These are phyloP conservation scores for Agarophyton chilense DNA, from an alignment of 23 red algal genomes.

Conservation along the genomic window DNA sequence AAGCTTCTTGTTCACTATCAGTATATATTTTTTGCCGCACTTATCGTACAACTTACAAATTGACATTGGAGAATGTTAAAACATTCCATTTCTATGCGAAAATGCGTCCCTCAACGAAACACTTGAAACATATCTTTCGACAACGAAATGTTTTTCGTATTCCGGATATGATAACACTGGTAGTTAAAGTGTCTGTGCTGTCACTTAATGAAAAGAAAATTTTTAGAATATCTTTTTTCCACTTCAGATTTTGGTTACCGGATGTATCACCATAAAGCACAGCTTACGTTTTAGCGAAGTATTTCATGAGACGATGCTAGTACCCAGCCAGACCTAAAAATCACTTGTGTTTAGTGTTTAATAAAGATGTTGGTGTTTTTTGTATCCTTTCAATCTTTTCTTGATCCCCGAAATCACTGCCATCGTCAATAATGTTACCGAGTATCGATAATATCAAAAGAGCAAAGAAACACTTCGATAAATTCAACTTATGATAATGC, in stretches of 20 bases:
- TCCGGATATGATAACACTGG: not conserved
- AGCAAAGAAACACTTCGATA: too few relatives aligned
- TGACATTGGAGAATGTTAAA: too few relatives aligned
- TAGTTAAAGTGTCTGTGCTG: not conserved
- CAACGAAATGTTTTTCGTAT: not conserved
- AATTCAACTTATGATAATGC: too few relatives aligned
- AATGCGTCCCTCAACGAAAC: too few relatives aligned
- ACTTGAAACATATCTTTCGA: not conserved
- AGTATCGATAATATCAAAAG: not conserved
- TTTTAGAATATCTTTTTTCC: not conserved
- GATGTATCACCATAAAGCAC: too few relatives aligned
- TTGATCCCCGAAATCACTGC: not conserved
- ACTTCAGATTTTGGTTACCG: not conserved
- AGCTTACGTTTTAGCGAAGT: not conserved
- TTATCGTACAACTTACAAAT: too few relatives aligned
- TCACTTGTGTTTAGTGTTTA: not conserved
- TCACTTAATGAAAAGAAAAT: too few relatives aligned
- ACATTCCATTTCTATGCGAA: too few relatives aligned
- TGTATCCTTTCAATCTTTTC: not conserved
- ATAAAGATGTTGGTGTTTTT: not conserved
- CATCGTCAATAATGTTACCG: not conserved
- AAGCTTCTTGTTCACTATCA: too few relatives aligned
- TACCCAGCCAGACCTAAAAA: slow-evolving; percentile 9
- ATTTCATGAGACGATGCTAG: slow-evolving; percentile 1
- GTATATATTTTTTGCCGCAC: too few relatives aligned